Conservation (phyloP, 148 eudicot genomes). For the Amaranthus palmeri region DNA sequence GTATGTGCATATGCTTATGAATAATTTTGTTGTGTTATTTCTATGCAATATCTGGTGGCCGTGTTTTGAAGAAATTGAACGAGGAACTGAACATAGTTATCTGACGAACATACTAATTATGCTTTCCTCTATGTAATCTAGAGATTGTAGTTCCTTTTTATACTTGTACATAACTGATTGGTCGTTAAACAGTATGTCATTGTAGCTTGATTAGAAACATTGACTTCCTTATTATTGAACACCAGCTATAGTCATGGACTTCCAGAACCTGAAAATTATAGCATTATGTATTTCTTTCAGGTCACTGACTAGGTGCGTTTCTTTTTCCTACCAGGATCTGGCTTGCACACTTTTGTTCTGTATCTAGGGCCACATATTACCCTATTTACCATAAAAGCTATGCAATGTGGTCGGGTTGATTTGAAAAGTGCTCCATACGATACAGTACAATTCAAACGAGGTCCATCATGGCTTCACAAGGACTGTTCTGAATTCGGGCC, state of each 20-base stretch:
- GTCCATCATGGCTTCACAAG: slow-evolving; percentile 93
- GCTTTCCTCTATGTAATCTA: background rate
- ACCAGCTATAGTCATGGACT: background rate
- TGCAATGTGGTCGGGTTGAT: slow-evolving; percentile 95
- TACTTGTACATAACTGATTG: background rate
- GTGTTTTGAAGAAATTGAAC: background rate
- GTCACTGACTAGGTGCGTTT: background rate
- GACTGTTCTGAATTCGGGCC: slow-evolving; percentile 88
- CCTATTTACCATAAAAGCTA: slow-evolving; percentile 86
- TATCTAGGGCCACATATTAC: slow-evolving; percentile 98
- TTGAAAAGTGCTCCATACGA: slow-evolving; percentile 91
- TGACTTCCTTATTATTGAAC: background rate
- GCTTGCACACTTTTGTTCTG: slow-evolving; percentile 94
- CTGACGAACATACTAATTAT: slow-evolving; percentile 2
- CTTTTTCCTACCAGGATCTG: slow-evolving; percentile 57
- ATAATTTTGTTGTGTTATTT: background rate
- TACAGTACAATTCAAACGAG: slow-evolving; percentile 76
- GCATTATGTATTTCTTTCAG: background rate
- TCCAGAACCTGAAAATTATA: background rate
- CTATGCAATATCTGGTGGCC: background rate
- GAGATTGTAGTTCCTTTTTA: background rate
- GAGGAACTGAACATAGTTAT: background rate
- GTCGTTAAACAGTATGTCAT: background rate
- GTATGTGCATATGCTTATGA: slow-evolving; percentile 34
- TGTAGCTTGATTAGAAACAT: background rate